These are phyloP conservation scores for Ogataea pignaliae DNA, from an alignment of 805 yeast genomes.

Conservation along the genomic window DNA sequence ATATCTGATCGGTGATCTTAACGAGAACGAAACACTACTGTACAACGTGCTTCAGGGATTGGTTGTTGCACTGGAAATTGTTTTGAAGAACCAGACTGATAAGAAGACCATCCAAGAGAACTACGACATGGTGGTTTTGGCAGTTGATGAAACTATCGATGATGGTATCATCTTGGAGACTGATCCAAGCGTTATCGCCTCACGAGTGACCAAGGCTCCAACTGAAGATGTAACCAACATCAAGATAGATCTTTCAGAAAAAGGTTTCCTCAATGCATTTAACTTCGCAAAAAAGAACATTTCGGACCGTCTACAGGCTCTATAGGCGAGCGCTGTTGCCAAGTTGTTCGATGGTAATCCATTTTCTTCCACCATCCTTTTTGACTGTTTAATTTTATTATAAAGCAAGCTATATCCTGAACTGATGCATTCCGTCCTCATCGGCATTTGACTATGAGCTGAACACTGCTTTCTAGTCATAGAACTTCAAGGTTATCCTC, in stretches of 20 bases:
- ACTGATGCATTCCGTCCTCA: too few relatives aligned
- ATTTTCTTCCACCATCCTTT: neutral
- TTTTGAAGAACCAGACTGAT: slow-evolving; percentile 69
- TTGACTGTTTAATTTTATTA: too few relatives aligned
- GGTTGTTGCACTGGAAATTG: slow-evolving; percentile 74
- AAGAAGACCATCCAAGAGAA: slow-evolving; percentile 72
- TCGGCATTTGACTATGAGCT: neutral
- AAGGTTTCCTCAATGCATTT: slow-evolving; percentile 78
- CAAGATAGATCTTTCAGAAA: slow-evolving; percentile 64
- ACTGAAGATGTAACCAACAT: slow-evolving; percentile 56
- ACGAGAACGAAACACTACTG: slow-evolving; percentile 82
- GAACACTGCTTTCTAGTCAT: neutral
- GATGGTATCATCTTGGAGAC: slow-evolving; percentile 91
- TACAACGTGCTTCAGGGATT: slow-evolving; percentile 74
- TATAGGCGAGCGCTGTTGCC: slow-evolving; percentile 3
- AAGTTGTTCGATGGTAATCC: neutral
- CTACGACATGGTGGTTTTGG: slow-evolving; percentile 80
- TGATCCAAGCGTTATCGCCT: slow-evolving; percentile 79
- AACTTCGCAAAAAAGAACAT: slow-evolving; percentile 77
- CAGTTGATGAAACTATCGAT: slow-evolving; percentile 89
- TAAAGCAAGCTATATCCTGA: too few relatives aligned
- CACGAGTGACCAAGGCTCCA: slow-evolving; percentile 89
- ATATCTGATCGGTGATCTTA: slow-evolving; percentile 65
- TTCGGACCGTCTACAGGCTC: slow-evolving; percentile 38
- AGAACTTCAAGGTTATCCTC: neutral